Evolutionary conservation across 2,329 filamentous ascomycete genomes (phyloP).

Genomic region (Cladosporium phlei): DNA sequence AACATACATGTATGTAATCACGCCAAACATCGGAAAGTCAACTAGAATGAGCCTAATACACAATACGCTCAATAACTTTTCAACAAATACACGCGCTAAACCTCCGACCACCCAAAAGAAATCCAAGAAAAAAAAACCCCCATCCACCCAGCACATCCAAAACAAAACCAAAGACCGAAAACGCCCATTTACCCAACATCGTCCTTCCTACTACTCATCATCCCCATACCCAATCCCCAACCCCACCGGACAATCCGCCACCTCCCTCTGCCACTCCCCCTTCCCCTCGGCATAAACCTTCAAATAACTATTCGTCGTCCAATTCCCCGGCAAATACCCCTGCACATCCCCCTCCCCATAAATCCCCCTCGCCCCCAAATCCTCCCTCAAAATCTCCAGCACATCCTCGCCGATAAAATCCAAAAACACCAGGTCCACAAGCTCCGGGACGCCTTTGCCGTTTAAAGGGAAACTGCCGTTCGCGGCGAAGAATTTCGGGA

Average conservation of each 20-base stretch:
- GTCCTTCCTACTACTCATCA: too few species aligned
- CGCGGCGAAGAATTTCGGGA: constrained; percentile 48
- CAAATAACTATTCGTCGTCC: constrained; percentile 40
- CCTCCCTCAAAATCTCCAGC: constrained; percentile 33
- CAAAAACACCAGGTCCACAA: constrained; percentile 51
- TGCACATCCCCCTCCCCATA: constrained; percentile 30
- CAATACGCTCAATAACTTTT: too few species aligned
- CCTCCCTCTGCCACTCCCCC: constrained; percentile 36
- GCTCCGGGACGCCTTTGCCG: constrained; percentile 39
- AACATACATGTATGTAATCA: too few species aligned
- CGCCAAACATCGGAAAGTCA: too few species aligned
- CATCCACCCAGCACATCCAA: too few species aligned
- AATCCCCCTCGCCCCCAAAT: constrained; percentile 31
- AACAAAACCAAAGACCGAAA: too few species aligned
- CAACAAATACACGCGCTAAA: too few species aligned
- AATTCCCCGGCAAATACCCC: constrained; percentile 37
- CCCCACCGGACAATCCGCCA: constrained; percentile 38
- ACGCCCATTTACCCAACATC: too few species aligned
- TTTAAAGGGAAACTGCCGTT: constrained; percentile 46
- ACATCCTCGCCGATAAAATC: constrained; percentile 44
- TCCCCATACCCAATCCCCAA: constrained; percentile 21
- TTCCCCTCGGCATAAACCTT: constrained; percentile 36
- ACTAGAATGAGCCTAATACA: too few species aligned
- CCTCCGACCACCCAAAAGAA: too few species aligned
- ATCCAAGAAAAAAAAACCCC: too few species aligned